Evolutionary conservation across 805 yeast species (phyloP), one percentile per base, ranked within the genome.

Genomic region (Yamadazyma sp.): DNA sequence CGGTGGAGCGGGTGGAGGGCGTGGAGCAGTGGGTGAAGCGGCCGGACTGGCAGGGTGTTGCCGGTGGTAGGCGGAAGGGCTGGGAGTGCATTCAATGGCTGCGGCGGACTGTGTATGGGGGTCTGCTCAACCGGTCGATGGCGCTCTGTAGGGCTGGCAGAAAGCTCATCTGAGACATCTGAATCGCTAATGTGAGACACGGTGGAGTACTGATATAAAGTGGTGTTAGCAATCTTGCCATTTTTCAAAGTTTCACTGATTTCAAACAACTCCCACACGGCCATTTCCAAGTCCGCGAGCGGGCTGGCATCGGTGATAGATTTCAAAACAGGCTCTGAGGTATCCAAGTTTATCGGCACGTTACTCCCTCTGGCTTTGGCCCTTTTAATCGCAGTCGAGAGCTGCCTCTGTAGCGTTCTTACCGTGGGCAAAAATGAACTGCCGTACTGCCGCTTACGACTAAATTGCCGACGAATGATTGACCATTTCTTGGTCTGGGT

Each of bases 401-500:
- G 44, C 30, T 63, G 67, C 13, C 69, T 45, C 41, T 63, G 69
- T 37, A 63, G 49, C 0, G 69, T 63, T 23, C 69, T 44, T n/a
- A 63, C 57, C 3, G 69, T 62, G 21, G 67, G 67, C 5, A 59
- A 53, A 7, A 53, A 30, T 5, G 12, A 5, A 12, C 20, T 11
- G 12, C 25, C 12, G 6, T 28, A n/a, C 4, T 19, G 18, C 37
- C 57, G 57, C 19, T 39, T 36, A 12, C 49, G 47, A 14, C 51
- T 50, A 36, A 50, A 60, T 31, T 46, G 46, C 12, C 35, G 42
- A 39, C 62, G 67, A 26, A 63, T 60, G 14, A 55, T 34, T 38
- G 58, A 60, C 69, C 69, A 63, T 41, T 63, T 63, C 38, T 51
- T 53, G 9, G 65, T 60, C 42, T 63, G 69, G 21, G 55, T 50